phyloP scores from a whole-genome alignment of 441 rosid genomes.

The Euphorbia schlechtendalii region DNA sequence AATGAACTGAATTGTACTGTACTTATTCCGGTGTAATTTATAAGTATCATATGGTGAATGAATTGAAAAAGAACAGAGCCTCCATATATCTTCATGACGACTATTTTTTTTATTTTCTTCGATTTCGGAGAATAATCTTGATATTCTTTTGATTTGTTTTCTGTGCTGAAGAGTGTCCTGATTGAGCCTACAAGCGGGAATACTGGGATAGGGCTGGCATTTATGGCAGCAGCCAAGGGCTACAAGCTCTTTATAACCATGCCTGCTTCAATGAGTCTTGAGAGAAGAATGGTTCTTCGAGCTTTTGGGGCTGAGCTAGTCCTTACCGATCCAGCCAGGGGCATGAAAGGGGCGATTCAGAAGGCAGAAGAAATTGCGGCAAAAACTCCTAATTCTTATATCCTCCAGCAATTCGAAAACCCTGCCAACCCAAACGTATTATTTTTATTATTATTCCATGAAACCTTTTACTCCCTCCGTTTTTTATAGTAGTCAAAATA shows the following conservation, averaged over 20 bases:
- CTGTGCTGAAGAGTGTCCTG: slow-evolving; percentile 26
- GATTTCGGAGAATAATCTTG: too few relatives aligned
- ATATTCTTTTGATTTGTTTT: too few relatives aligned
- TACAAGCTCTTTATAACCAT: slow-evolving; percentile 80
- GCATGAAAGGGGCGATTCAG: slow-evolving; percentile 89
- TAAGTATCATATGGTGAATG: too few relatives aligned
- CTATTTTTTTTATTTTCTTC: too few relatives aligned
- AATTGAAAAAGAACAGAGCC: too few relatives aligned
- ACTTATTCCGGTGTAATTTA: too few relatives aligned
- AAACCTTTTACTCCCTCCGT: too few relatives aligned
- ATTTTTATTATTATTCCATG: too few relatives aligned
- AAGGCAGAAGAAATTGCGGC: slow-evolving; percentile 90
- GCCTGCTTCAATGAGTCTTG: slow-evolving; percentile 98
- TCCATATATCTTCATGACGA: too few relatives aligned
- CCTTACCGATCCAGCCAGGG: slow-evolving; percentile 82
- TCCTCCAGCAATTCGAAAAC: slow-evolving; percentile 94
- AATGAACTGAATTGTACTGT: too few relatives aligned
- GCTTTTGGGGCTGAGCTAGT: slow-evolving; percentile 97
- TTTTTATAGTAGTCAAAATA: too few relatives aligned
- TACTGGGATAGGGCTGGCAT: slow-evolving; percentile 96
- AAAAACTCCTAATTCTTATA: slow-evolving; percentile 64
- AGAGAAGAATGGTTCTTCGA: slow-evolving; percentile 82
- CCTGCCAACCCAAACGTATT: slow-evolving; percentile 77
- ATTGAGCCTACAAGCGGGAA: slow-evolving; percentile 98
- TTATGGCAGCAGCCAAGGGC: slow-evolving; percentile 90